A percentile compares a stretch with the other conserved stretches of the same genome.
These are phyloP conservation scores for Beauveria australis DNA, from an alignment of 2,329 filamentous ascomycete species.

Conservation along the genomic window DNA sequence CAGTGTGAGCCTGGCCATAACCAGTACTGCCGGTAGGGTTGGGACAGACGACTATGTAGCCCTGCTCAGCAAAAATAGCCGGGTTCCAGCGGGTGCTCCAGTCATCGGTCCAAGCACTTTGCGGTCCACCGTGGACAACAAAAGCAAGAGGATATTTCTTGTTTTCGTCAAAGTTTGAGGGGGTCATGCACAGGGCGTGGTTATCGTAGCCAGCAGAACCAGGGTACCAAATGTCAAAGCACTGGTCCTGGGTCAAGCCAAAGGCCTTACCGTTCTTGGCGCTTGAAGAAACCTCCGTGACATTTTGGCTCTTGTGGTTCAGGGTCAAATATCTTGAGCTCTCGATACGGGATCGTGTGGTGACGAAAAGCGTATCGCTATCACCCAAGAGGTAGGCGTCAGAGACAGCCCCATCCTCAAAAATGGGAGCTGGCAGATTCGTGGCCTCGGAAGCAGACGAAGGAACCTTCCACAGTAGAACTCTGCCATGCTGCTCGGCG, in stretches of 20 bases:
- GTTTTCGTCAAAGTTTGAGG: constrained; percentile 55
- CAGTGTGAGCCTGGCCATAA: constrained; percentile 68
- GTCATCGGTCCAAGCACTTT: constrained; percentile 64
- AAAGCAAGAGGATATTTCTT: constrained; percentile 75
- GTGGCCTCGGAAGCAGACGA: constrained; percentile 42
- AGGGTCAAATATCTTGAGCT: constrained; percentile 61
- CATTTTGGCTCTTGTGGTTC: constrained; percentile 32
- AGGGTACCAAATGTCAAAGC: constrained; percentile 61
- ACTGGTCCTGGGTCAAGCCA: constrained; percentile 54
- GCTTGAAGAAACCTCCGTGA: constrained; percentile 50
- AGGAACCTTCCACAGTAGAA: constrained; percentile 54
- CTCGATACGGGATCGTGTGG: constrained; percentile 61
- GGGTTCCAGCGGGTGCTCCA: constrained; percentile 86
- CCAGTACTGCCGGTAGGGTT: constrained; percentile 80
- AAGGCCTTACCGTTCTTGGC: constrained; percentile 58
- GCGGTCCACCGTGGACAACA: constrained; percentile 76
- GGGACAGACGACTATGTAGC: constrained; percentile 72
- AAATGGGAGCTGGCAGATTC: constrained; percentile 40
- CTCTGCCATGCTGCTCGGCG: constrained; percentile 60
- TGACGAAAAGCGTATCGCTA: constrained; percentile 49
- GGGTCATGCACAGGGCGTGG: constrained; percentile 61
- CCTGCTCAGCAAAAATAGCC: constrained; percentile 78
- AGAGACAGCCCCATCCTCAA: constrained; percentile 44
- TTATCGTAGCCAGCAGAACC: constrained; percentile 57
- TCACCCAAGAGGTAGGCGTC: constrained; percentile 45